Evolutionary conservation across 192 early-diverging fungal genomes (phyloP), one percentile per base, ranked within the genome.

Genomic region (Geosiphon pyriformis): DNA sequence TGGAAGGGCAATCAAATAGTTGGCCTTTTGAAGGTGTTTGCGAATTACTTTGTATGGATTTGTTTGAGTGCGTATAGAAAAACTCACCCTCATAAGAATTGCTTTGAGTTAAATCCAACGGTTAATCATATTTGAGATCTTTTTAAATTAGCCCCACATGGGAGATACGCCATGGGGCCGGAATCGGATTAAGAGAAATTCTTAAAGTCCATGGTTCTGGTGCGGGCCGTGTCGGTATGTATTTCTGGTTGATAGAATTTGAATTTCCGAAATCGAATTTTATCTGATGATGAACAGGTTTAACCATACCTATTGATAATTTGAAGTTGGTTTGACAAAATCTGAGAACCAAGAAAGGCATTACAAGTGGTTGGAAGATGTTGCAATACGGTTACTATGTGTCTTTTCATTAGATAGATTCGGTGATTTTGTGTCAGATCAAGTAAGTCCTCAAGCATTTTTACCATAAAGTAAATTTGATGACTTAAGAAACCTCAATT

Each of bases 151-250:
- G 72, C 73, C 85, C 92, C 0, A 61, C 70, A 18, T 99, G 97
- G 97, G 94, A 96, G 71, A 80, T 91, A 8, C 83, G 97, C 4
- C 97, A 99, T 67, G 97, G 97, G 25, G 95, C 97, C 0, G 95
- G 89, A 3, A 90, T 99, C 68, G 97, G 94, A 0, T 72, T 99
- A 30, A 88, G 94, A 12, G 90, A 88, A 60, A 80, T 99, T 23
- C 65, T 99, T 53, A 94, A 93, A 72, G 76, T 74, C 12, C 94
- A 96, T 58, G 94, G 95, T 3, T 69, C 70, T 46, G 92, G 93
- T 10, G 88, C 90, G 3, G 96, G 93, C 1, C 89, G 87, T 54
- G 58, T 82, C 46, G 71, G 78, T 80, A 69, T 47, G 51, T 49
- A 23, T 20, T 25, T 8, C 15, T 20, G 6, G 4, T 47, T 29